Evolutionary conservation across 345 rosid species (phyloP).

Genomic region (Hevea brasiliensis): DNA sequence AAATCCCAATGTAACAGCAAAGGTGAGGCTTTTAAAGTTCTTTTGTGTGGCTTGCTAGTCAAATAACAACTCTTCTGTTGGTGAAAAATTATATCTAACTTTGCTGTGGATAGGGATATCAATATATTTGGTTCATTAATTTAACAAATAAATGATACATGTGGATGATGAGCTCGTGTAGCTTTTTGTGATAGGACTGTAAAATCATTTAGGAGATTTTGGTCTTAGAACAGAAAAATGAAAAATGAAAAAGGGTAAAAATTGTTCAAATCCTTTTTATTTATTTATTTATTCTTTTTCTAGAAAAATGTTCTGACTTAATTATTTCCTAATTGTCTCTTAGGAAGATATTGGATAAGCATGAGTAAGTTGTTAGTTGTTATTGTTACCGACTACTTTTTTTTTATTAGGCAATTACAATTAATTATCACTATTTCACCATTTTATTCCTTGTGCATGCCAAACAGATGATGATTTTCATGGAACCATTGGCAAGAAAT

Average conservation of each 20-base stretch:
- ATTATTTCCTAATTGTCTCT: not conserved
- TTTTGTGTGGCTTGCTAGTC: not conserved
- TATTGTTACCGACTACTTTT: not conserved
- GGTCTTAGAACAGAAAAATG: not conserved
- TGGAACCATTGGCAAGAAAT: not conserved
- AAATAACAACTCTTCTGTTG: not conserved
- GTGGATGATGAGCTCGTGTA: not conserved
- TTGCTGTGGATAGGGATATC: not conserved
- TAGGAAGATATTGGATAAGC: not conserved
- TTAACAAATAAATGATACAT: conserved; percentile 1
- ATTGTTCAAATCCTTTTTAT: not conserved
- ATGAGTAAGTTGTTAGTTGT: not conserved
- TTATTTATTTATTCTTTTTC: not conserved
- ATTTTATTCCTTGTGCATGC: not conserved
- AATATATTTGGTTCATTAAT: not conserved
- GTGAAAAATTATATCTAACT: not conserved
- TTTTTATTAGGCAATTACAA: not conserved
- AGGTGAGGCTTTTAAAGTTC: conserved; percentile 45
- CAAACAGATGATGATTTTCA: not conserved
- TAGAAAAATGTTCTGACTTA: not conserved
- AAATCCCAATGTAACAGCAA: conserved; percentile 89
- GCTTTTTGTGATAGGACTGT: not conserved
- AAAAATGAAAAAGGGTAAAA: not conserved
- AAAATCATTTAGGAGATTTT: conserved; percentile 1
- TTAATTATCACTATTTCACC: not conserved